A percentile compares a stretch with the other conserved stretches of the same genome.
Evolutionary conservation across 208 protist genomes (phyloP).

Genomic region (Trypanosoma cruzi): DNA sequence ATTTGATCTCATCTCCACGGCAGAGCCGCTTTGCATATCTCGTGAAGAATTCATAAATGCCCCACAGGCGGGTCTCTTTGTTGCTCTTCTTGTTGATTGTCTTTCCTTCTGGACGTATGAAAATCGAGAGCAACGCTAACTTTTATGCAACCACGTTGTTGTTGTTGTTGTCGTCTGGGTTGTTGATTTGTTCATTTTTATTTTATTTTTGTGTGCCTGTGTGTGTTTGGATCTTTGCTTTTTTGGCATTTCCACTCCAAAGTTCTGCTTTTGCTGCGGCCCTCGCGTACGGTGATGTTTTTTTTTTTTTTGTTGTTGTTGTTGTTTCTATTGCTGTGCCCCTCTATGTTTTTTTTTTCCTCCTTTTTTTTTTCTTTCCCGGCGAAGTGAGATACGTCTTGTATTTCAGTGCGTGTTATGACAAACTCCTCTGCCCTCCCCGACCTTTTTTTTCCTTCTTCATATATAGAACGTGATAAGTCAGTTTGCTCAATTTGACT

Average conservation of each 20-base stretch:
- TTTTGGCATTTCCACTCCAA: not conserved
- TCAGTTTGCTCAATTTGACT: not conserved
- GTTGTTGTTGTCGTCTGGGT: not conserved
- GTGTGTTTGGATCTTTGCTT: not conserved
- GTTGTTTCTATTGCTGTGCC: not conserved
- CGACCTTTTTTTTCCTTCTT: not conserved
- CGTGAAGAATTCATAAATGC: constrained; percentile 84
- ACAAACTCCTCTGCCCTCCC: too few species aligned
- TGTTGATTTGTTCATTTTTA: constrained; percentile 3
- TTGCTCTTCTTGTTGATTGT: constrained; percentile 88
- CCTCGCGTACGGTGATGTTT: not conserved
- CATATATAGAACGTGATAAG: not conserved
- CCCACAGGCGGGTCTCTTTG: constrained; percentile 82
- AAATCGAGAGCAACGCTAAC: constrained; percentile 71
- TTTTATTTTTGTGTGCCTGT: not conserved
- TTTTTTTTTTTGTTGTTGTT: constrained; percentile 4
- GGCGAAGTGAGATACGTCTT: not conserved
- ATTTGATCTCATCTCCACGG: constrained; percentile 90
- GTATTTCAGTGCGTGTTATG: too few species aligned
- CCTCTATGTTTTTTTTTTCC: not conserved
- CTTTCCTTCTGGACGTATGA: constrained; percentile 92
- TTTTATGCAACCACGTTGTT: not conserved
- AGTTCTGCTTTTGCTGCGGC: not conserved
- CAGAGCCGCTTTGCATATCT: constrained; percentile 79
- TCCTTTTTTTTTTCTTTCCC: constrained; percentile 1